Evolutionary conservation across 225 moss, liverwort and hornwort species (phyloP).

Genomic region (Pseudisothecium myosuroides): DNA sequence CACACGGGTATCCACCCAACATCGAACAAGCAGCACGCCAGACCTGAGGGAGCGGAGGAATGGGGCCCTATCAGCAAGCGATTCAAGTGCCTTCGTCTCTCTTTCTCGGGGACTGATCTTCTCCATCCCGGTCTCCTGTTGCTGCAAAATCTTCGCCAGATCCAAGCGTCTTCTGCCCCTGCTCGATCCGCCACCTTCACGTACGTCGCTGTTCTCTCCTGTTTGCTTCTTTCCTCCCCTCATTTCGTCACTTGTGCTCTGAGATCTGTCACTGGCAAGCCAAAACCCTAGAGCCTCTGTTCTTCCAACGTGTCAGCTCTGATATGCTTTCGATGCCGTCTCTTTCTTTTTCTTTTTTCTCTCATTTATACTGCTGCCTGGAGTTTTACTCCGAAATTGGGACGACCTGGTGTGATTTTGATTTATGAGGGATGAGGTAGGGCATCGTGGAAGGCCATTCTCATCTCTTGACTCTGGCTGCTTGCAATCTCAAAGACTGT

Average conservation of each 20-base stretch:
- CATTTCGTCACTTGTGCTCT: not conserved
- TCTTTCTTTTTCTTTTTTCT: not conserved
- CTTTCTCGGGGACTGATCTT: not conserved
- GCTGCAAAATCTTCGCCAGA: not conserved
- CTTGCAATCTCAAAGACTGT: not conserved
- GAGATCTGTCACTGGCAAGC: not conserved
- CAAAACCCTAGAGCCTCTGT: not conserved
- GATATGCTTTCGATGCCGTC: not conserved
- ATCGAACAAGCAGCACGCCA: not conserved
- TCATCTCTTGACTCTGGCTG: not conserved
- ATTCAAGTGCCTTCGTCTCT: not conserved
- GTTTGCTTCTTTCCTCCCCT: not conserved
- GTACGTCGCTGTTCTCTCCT: not conserved
- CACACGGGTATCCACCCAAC: not conserved
- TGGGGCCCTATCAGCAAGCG: not conserved
- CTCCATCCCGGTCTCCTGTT: not conserved
- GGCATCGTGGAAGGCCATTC: not conserved
- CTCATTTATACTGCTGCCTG: not conserved
- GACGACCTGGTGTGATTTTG: not conserved
- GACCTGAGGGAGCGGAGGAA: not conserved
- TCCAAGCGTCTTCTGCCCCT: not conserved
- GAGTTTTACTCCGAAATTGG: not conserved
- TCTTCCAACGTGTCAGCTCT: not conserved
- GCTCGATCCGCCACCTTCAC: not conserved
- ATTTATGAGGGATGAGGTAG: not conserved